Percentiles rank a stretch among this genome's conserved stretches.
Conservation (phyloP, 495 filamentous ascomycete species). For the Trichoderma erinaceum region DNA sequence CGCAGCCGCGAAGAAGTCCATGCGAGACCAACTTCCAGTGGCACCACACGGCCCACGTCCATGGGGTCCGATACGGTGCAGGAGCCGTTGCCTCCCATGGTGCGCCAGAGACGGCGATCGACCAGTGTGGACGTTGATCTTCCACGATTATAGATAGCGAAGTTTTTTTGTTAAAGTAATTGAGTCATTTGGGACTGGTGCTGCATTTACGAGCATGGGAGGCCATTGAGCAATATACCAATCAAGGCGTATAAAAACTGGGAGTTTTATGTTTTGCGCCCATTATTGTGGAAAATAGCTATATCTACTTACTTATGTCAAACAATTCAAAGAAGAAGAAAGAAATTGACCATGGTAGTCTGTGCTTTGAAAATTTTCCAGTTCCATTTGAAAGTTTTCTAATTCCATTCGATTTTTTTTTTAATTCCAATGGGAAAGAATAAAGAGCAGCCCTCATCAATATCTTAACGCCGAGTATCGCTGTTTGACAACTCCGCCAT, state of each 20-base stretch:
- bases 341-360: neutral
- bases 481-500: neutral
- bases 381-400: neutral
- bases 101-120: constrained; percentile 13
- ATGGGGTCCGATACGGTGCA: constrained; percentile 6
- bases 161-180: constrained; percentile 25
- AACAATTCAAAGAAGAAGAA: neutral
- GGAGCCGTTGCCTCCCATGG: constrained; percentile 6
- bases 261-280: neutral
- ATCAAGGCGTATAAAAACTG: constrained; percentile 3
- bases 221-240: neutral
- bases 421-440: neutral
- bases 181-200: neutral
- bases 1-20: constrained; percentile 21
- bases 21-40: constrained; percentile 1
- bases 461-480: neutral
- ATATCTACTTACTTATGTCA: neutral
- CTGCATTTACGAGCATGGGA: neutral
- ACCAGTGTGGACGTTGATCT: constrained; percentile 8
- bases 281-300: neutral
- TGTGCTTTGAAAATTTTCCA: neutral
- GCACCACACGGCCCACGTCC: constrained; percentile 4
- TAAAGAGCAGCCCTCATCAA: neutral
- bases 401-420: neutral
- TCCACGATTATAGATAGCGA: constrained; percentile 22